Evolutionary conservation across 345 rosid species (phyloP), one percentile per base, ranked within the genome.

Genomic region (Diplotaxis tenuifolia): DNA sequence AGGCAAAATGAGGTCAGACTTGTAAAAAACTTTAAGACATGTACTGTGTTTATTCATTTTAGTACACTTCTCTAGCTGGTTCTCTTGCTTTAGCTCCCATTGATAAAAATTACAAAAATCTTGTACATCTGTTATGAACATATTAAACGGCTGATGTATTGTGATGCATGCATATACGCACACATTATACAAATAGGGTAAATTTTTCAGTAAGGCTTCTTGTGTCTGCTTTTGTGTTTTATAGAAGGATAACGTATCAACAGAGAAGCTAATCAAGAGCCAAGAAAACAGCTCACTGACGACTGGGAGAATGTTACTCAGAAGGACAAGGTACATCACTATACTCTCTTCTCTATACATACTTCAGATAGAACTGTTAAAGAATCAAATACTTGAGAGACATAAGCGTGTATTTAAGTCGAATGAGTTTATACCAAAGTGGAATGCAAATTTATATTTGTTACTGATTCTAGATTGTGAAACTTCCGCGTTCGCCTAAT

Each of bases 241-340:
- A 50, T 78, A 85, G 95, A 87, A 84, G 75, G 88, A 87, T 21
- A 86, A 78, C 20, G 20, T 59, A 25, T 71, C 85, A 53, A 67
- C 47, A 56, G 96, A 90, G 80, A 95, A 90, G 87, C 82, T 82
- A 49, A 73, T 84, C 74, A 92, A 88, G 84, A 86, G 92, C 75
- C 99, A 84, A 86, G 85, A 82, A 92, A 85, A 82, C 99, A 86
- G 74, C 89, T 95, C 62, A 87, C 83, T 82, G 99, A 88, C 76
- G 98, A 95, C 77, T 87, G 90, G 91, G 99, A 90, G 63, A 76
- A 75, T 73, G 82, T 95, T 69, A 78, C 74, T 58, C 92, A 86
- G 73, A 90, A 86, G 82, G 97, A 95, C 67, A 89, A 92, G 94
- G 99, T 92, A 79, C 28, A 75, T 40, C 67, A 25, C 6, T 57